Evolutionary conservation across 345 rosid species (phyloP), one percentile per base, ranked within the genome.

Genomic region (Physaria fendleri): DNA sequence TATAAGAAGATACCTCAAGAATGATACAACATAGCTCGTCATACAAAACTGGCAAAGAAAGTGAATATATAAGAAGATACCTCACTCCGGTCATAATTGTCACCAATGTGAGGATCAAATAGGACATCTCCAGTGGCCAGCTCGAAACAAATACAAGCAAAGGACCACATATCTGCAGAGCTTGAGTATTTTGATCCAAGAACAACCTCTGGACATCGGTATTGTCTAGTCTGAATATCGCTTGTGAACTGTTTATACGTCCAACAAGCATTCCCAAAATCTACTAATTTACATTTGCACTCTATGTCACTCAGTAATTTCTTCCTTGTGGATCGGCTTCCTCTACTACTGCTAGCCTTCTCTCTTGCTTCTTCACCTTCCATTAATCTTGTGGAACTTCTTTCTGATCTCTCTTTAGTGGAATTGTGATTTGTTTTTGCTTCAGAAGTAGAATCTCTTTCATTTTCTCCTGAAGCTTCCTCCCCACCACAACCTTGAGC

Each of bases 261-360:
- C 98, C 98, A 92, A 72, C 96, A 92, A 41, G 96, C 92, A 79
- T 85, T 92, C 61, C 98, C 98, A 51, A 92, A 88, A 68, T 92
- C 96, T 40, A 92, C 96, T 74, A 92, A 67, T 69, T 92, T 92
- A 73, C 96, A 92, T 68, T 79, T 81, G 30, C 81, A 69, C 62
- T 86, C 87, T 56, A 72, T 77, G 46, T 76, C 81, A 25, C 33
- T 14, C 13, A 88, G 68, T 20, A 84, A 77, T 55, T 78, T 85
- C 57, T 80, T 65, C 81, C 88, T 76, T 3, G 87, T 69, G 40
- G 82, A 64, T 47, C 64, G 77, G 32, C 81, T 84, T 56, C 85
- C 79, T 64, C 89, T 86, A 65, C 79, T 81, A 13, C 59, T 55
- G 40, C 20, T 8, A 38, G 28, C 74, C 59, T 70, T 71, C 53